Base-by-base conservation (phyloP, 805 yeast genomes). In the Candida berthetii region DNA sequence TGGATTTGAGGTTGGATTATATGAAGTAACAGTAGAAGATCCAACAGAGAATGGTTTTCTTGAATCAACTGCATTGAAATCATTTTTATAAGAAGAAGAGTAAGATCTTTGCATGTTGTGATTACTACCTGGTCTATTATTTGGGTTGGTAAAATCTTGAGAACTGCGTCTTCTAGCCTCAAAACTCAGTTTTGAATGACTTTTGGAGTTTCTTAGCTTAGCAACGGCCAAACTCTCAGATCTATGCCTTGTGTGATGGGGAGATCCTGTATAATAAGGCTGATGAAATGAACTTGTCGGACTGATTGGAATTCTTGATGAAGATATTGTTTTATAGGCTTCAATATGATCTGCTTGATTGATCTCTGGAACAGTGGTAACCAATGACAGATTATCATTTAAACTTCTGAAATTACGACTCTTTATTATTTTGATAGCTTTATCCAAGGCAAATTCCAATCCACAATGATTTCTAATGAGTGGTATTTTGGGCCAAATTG, bases 401-500 rank as follows among this genome's bases (percentile, higher is more conserved):
- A 63, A 52, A 13, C 59, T 53, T 35, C 71, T 64, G 16, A 83
- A 74, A 22, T 82, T 65, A 46, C 83, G 68, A 7, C 85, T 80
- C 48, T 88, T 71, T 41, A 89, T 59, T 8, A 62, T 55, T n/a
- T 81, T 70, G 8, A 93, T 88, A 8, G 93, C 84, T 44, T 73
- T 74, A 60, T 91, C 98, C 33, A 91, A 66, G 0, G 89, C 84
- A 60, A 91, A 82, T 55, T 91, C 99, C 27, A 89, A 78, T 0
- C 93, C 81, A 61, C 96, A 89, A 55, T 88, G 96, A 58, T 93
- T 91, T 49, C 82, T 74, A 37, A 91, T 87, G 35, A 90, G 72
- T 2, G 96, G 78, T 4, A 93, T 61, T 54, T 87, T 86, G 0
- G 96, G 96, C 97, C 98, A 91, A 0, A 96, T 82, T 0, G 96